Conservation (phyloP, 1,284 basidiomycete species). For the Naganishia liquefaciens region DNA sequence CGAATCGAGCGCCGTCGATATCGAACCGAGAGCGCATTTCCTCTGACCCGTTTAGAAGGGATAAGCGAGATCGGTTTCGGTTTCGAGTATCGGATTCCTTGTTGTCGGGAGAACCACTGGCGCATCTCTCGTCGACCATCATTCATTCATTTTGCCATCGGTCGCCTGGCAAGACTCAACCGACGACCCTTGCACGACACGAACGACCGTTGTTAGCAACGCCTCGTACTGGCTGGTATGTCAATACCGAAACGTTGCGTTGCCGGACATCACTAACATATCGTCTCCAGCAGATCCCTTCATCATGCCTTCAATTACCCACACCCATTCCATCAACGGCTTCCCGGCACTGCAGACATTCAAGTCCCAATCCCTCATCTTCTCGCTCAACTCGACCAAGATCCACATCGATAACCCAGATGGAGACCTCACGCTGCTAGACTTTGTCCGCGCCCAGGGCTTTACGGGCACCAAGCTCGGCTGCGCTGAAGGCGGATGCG, state of each 20-base stretch:
- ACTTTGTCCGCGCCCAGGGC: slow-evolving; percentile 48
- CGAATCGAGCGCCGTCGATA: slow-evolving; percentile 4
- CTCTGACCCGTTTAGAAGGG: too few relatives aligned
- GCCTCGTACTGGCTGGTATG: too few relatives aligned
- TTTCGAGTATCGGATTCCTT: too few relatives aligned
- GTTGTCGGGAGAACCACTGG: too few relatives aligned
- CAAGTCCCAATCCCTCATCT: slow-evolving; percentile 36
- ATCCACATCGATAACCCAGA: slow-evolving; percentile 39
- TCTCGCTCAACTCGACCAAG: slow-evolving; percentile 38
- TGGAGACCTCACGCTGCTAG: slow-evolving; percentile 46
- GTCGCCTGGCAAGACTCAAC: background rate
- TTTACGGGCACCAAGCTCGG: slow-evolving; percentile 53
- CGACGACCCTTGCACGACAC: too few relatives aligned
- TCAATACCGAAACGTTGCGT: background rate
- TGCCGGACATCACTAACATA: background rate
- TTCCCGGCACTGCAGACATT: slow-evolving; percentile 34
- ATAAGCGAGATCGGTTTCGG: too few relatives aligned
- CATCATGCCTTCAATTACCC: slow-evolving; percentile 14
- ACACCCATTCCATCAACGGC: slow-evolving; percentile 8
- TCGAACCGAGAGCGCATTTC: too few relatives aligned
- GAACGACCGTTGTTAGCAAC: too few relatives aligned
- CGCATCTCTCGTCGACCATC: too few relatives aligned
- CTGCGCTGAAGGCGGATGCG: slow-evolving; percentile 52
- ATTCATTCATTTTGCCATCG: background rate
- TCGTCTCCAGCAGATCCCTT: background rate